A percentile compares a stretch with the other conserved stretches of the same genome.
Evolutionary conservation across 164 flowering plant species (phyloP).

Genomic region (Buxus sempervirens): DNA sequence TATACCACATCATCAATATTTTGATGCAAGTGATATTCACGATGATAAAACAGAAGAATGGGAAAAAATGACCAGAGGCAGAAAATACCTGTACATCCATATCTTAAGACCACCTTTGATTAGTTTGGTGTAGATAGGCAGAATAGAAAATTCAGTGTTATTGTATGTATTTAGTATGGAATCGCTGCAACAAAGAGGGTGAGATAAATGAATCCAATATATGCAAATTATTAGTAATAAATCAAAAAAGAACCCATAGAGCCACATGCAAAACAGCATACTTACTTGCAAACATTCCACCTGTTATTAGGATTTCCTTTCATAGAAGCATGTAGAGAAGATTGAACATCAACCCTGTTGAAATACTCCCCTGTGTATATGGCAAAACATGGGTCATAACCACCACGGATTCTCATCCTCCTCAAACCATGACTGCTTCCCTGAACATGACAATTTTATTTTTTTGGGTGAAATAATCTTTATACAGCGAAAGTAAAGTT

Average conservation of each 20-base stretch:
- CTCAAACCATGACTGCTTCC: constrained; percentile 21
- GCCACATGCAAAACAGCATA: background rate
- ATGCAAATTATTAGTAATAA: background rate
- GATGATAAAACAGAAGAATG: too few species aligned
- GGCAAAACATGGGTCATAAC: constrained; percentile 64
- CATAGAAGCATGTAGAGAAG: constrained; percentile 42
- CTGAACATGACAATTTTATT: constrained; percentile 9
- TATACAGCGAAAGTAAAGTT: background rate
- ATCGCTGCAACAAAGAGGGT: constrained; percentile 26
- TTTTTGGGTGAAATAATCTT: background rate
- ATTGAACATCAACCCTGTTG: constrained; percentile 53
- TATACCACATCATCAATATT: too few species aligned
- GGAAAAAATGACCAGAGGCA: too few species aligned
- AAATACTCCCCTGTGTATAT: constrained; percentile 43
- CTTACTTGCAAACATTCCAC: constrained; percentile 60
- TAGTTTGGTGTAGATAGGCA: constrained; percentile 58
- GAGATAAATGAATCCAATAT: background rate
- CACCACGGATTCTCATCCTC: constrained; percentile 42
- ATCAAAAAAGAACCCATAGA: too few species aligned
- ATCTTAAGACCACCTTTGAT: constrained; percentile 54
- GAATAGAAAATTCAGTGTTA: constrained; percentile 34
- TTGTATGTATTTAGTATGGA: constrained; percentile 37
- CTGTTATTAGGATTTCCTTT: constrained; percentile 17
- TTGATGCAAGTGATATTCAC: too few species aligned
- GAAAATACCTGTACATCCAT: constrained; percentile 62